Percentiles rank a stretch among this genome's conserved stretches.
Evolutionary conservation across 202 grass and related monocot species (phyloP).

Genomic region (Bolboschoenoplectus hybrid): DNA sequence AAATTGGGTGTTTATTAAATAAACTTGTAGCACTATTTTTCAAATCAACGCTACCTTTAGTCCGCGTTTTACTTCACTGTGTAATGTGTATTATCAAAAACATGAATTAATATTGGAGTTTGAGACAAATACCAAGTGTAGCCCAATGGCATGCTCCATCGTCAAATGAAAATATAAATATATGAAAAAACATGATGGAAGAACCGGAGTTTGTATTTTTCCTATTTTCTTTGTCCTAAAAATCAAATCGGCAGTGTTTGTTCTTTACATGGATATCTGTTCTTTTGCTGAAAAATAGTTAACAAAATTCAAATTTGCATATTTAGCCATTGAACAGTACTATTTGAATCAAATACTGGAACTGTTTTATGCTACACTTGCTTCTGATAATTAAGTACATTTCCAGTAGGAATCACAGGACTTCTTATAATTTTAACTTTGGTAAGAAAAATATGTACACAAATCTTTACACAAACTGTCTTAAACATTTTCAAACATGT

Average conservation of each 20-base stretch:
- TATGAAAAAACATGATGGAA: neutral
- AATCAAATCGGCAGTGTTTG: neutral
- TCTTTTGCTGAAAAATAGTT: neutral
- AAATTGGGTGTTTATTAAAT: no score
- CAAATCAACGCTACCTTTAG: no score
- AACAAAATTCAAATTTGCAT: neutral
- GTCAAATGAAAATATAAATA: no score
- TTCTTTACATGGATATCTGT: neutral
- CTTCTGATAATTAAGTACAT: slow-evolving; percentile 16
- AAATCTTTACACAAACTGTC: neutral
- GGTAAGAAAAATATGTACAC: neutral
- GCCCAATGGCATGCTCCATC: no score
- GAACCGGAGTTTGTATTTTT: neutral
- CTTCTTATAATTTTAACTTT: neutral
- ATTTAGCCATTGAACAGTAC: neutral
- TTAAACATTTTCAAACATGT: neutral
- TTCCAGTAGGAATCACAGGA: neutral
- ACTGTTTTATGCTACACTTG: neutral
- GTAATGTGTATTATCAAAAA: no score
- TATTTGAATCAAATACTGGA: neutral
- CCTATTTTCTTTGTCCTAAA: neutral
- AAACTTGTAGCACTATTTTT: no score
- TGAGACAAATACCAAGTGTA: no score
- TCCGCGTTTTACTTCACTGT: no score
- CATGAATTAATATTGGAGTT: no score